Base-by-base conservation (phyloP, 805 yeast species). In the Lipomyces chichibuensis region DNA sequence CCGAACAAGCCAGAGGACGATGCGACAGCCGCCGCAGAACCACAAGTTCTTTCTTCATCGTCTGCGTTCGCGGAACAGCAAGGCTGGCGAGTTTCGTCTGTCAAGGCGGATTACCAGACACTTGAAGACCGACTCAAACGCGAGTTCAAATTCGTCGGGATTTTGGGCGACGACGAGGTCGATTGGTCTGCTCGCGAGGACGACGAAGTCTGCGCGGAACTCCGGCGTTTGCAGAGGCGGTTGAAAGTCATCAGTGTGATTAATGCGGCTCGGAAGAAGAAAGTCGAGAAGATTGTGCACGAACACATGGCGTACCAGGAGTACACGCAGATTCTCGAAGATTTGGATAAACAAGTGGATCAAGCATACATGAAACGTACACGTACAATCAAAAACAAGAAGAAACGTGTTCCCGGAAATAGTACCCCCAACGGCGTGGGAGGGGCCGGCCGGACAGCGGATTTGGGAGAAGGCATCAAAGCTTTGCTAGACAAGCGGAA, bases 301-400 rank as follows among this genome's bases (percentile, higher is more conserved):
- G 95, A 90, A 71, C 96, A 91, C 73, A 82, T 95, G 73, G 97
- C 98, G 33, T 95, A 93, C 87, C 97, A 94, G 76, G 99, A 95
- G 77, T 95, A 91, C 77, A 82, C 88, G 66, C 89, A 94, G 13
- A 93, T 95, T 62, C 78, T 92, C 66, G 98, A 95, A 65, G 98
- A 95, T 75, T 82, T 95, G 72, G 98, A 95, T 77, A 95, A 94
- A 77, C 99, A 95, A 78, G 93, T 95, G 49, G 99, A 95, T 76
- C 98, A 91, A 77, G 93, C 96, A 25, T 95, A 93, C 76, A 80
- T 90, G 70, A 90, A 92, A 77, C 82, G 98, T 67, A 84, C 90
- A 64, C 87, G 92, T 73, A 91, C 87, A 7, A 88, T 92, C 65
- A 89, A 84, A 74, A 86, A 85, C 75, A 82, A 85, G 72, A 87